These are phyloP conservation scores for Bonia amplexicaulis DNA, from an alignment of 176 grass and related monocot species.

Conservation along the genomic window DNA sequence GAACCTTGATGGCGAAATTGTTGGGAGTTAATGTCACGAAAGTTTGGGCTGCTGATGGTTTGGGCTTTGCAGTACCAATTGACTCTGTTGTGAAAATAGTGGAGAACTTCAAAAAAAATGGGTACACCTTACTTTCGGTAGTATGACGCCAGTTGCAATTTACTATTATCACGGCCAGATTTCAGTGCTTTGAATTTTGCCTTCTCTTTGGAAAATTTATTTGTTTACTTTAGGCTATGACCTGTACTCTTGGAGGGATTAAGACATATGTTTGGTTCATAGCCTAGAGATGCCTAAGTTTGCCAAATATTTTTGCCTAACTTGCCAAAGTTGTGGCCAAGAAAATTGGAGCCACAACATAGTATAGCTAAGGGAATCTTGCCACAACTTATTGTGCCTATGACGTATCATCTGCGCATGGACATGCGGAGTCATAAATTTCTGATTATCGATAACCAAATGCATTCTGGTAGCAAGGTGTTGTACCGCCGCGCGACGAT, in stretches of 20 bases:
- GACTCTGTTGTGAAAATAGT: conserved; percentile 69
- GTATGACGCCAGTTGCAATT: background rate
- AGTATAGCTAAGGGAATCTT: no score
- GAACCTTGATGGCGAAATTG: conserved; percentile 84
- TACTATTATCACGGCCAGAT: background rate
- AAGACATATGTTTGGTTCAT: no score
- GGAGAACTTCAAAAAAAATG: conserved; percentile 73
- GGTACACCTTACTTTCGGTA: conserved; percentile 32
- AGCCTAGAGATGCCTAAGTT: no score
- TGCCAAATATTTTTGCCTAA: no score
- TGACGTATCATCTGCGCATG: no score
- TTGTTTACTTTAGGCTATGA: background rate
- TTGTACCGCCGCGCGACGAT: background rate
- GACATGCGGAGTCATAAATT: background rate
- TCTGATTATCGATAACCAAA: background rate
- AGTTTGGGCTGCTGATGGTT: conserved; percentile 50
- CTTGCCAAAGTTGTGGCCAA: no score
- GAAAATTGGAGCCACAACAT: no score
- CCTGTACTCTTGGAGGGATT: background rate
- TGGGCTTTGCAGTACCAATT: conserved; percentile 81
- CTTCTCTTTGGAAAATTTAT: background rate
- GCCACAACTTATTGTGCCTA: no score
- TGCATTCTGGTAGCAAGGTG: background rate
- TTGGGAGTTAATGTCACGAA: conserved; percentile 86
- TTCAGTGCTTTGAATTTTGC: background rate